phyloP scores from a whole-genome alignment of 2,329 filamentous ascomycete genomes.

The Aspergillus quadricinctus region DNA sequence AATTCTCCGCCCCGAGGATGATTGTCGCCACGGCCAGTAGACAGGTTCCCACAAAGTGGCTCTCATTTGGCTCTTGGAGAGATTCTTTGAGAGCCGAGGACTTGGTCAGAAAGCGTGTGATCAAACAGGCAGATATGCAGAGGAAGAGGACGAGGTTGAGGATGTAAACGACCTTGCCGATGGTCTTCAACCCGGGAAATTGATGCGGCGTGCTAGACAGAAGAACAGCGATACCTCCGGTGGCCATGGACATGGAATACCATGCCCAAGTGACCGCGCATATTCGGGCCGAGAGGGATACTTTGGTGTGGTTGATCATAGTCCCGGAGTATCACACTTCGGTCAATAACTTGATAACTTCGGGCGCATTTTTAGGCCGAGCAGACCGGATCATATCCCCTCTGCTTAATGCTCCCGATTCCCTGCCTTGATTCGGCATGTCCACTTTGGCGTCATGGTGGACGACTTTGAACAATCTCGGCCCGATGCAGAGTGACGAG shows the following conservation, averaged over 20 bases:
- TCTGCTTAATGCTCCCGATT: no score
- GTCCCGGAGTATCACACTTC: no score
- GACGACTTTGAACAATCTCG: no score
- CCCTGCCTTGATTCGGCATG: no score
- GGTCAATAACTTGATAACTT: no score
- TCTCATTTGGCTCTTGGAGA: slow-evolving; percentile 58
- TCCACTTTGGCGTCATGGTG: no score
- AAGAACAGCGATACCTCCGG: slow-evolving; percentile 60
- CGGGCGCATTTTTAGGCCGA: no score
- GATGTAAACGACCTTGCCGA: slow-evolving; percentile 63
- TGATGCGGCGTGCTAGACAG: slow-evolving; percentile 57
- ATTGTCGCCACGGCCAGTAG: slow-evolving; percentile 63
- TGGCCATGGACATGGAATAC: slow-evolving; percentile 69
- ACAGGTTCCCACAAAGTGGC: slow-evolving; percentile 64
- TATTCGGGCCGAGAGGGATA: slow-evolving; percentile 4
- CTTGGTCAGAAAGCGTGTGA: slow-evolving; percentile 55
- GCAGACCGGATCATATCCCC: no score
- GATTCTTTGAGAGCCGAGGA: slow-evolving; percentile 47
- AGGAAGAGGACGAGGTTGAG: slow-evolving; percentile 61
- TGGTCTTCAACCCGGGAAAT: slow-evolving; percentile 58
- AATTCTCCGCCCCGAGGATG: slow-evolving; percentile 60
- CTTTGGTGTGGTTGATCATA: background rate
- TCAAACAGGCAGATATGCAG: slow-evolving; percentile 48
- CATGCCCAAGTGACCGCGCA: slow-evolving; percentile 61
- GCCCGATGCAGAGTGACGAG: no score